Evolutionary conservation across 2,329 filamentous ascomycete species (phyloP), one percentile per base, ranked within the genome.

Genomic region (Pseudogymnoascus sp.): DNA sequence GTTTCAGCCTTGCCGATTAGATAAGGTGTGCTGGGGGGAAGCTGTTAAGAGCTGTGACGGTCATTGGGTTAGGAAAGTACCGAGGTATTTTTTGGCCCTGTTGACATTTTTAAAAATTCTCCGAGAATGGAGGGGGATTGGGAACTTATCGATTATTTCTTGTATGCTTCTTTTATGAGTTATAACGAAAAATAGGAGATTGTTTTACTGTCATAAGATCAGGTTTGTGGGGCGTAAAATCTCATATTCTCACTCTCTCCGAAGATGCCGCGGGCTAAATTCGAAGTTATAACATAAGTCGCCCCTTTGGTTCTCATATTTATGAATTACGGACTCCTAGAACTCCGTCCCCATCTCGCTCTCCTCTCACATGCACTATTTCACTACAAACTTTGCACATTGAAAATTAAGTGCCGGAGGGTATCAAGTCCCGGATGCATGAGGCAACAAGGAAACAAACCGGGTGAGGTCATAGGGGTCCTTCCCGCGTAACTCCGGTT

Each of bases 391-490:
- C 15, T 53, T 6, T 17, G 8, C n/a, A 13, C 7, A 17, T 6
- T 31, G 3, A 53, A 50, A 4, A 28, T 28, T 53, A 17, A 10
- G 3, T 8, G 7, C 44, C 44, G 44, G 44, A 53, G 44, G 44
- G 31, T 53, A 53, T 53, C 44, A 50, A 28, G 5, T 13, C 15
- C 44, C 44, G 21, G 23, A 50, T 10, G 44, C 44, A 28, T 23
- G 44, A 50, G 44, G 44, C 44, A 50, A 7, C 44, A 31, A 53
- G 44, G 23, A 53, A 53, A 53, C 44, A 53, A 53, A 31, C 44
- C 44, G 44, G 44, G 44, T 53, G 44, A 53, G 44, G 44, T 53
- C 44, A 53, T 53, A 53, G 44, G 44, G 44, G 44, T 53, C 44
- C 44, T 50, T 8, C 44, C 44, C 44, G 44, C 17, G 23, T 53